Evolutionary conservation across 106 monocot species (phyloP), one percentile per base, ranked within the genome.

Genomic region (Acanthochlamys bracteata): DNA sequence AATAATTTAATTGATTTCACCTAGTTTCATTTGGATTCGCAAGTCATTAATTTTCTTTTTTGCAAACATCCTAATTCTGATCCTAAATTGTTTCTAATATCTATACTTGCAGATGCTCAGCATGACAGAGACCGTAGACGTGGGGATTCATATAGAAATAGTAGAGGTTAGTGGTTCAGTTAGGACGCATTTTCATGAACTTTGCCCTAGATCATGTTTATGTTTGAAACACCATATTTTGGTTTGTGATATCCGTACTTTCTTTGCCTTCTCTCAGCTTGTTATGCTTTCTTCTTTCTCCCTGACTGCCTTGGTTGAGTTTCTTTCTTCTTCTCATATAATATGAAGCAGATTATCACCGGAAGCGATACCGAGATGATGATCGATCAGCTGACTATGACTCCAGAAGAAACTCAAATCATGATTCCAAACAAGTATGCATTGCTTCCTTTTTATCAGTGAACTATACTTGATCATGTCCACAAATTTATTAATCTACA

Each of bases 301-400:
- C 33, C 1, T 33, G 33, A 3, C 33, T 33, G 6, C 1, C 33
- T 33, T 53, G 24, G 13, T 24, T 17, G 11, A 64, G 16, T 8
- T 25, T 15, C 7, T 13, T 0, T 42, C 6, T 33, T 33, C 33
- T 33, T 10, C 9, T 25, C 42, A 23, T 24, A 16, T 16, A 59
- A 23, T 10, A 22, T 21, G 10, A 24, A 46, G 59, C 64, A 87
- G 85, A 89, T 78, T 85, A 79, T 71, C 65, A 76, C 27, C 67
- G 84, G 16, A 95, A 95, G 57, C 74, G 94, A 0, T 71, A 75
- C n/a, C 73, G 86, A 24, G 86, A 87, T 57, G 87, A 94, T 65
- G 89, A 86, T 16, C 70, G 75, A 0, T 68, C 71, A 51, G 66
- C 83, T 22, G 89, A 79, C 11, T 74, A 76, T 66, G 93, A 89